phyloP scores from a whole-genome alignment of 805 yeast genomes.

The Candida ulmi region DNA sequence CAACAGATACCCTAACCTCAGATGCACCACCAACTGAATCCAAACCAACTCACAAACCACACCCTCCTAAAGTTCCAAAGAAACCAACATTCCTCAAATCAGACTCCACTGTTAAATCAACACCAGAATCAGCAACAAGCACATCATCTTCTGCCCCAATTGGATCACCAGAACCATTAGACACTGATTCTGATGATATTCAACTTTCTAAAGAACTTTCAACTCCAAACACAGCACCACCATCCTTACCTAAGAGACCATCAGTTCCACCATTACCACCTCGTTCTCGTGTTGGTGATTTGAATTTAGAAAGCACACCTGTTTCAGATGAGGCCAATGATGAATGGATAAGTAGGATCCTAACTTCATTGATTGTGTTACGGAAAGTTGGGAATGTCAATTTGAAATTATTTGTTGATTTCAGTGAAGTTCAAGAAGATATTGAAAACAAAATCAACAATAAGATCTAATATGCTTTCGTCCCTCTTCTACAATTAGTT shows the following conservation, averaged over 20 bases:
- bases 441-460: slow-evolving; percentile 17
- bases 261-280: slow-evolving; percentile 28
- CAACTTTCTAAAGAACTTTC: background rate
- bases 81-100: slow-evolving; percentile 18
- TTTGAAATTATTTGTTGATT: slow-evolving; percentile 18
- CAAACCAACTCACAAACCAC: background rate
- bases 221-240: slow-evolving; percentile 5
- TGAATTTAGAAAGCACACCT: slow-evolving; percentile 14
- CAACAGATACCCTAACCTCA: too few relatives aligned
- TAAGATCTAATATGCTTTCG: too few relatives aligned
- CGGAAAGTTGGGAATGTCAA: slow-evolving; percentile 13
- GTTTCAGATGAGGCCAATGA: slow-evolving; percentile 45
- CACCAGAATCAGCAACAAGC: background rate
- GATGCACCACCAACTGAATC: too few relatives aligned
- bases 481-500: too few relatives aligned
- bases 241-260: slow-evolving; percentile 25
- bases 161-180: background rate
- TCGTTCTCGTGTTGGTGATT: slow-evolving; percentile 7
- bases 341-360: slow-evolving; percentile 50
- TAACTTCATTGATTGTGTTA: slow-evolving; percentile 19
- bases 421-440: slow-evolving; percentile 19
- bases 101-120: background rate
- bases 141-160: background rate
- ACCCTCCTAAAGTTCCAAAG: slow-evolving; percentile 21
- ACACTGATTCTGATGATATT: too few relatives aligned